Conservation (phyloP, 225 moss, liverwort and hornwort genomes). For the Pseudisothecium myosuroides region DNA sequence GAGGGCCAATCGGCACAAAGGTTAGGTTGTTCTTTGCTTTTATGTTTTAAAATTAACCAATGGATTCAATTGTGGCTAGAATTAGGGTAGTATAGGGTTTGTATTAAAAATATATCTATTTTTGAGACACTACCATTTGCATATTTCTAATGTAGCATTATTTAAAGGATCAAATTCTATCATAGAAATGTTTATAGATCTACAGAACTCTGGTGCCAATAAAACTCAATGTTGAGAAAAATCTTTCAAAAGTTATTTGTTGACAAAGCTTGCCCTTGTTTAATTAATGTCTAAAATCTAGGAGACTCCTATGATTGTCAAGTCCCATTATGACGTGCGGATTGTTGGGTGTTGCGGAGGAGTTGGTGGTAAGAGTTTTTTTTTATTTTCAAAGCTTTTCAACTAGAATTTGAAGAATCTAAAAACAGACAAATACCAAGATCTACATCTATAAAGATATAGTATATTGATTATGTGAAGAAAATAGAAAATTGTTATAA, state of each 20-base stretch:
- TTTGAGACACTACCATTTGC: not conserved
- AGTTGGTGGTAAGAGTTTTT: constrained; percentile 37
- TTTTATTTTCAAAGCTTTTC: not conserved
- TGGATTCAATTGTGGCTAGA: not conserved
- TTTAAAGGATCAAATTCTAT: not conserved
- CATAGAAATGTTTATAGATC: not conserved
- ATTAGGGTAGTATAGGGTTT: fast-evolving
- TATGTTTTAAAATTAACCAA: not conserved
- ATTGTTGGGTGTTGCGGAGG: constrained; percentile 84
- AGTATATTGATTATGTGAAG: fast-evolving
- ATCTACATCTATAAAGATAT: not conserved
- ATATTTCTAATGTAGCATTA: not conserved
- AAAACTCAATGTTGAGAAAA: not conserved
- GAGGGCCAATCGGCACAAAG: not conserved
- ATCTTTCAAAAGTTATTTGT: too few relatives aligned
- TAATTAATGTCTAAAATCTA: not conserved
- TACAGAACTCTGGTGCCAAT: fast-evolving
- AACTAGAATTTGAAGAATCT: not conserved
- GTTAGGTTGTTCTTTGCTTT: not conserved
- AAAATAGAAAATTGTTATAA: not conserved
- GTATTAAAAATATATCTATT: not conserved
- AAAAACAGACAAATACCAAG: not conserved
- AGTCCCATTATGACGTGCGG: constrained; percentile 58
- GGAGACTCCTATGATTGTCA: constrained; percentile 61
- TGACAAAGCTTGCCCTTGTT: not conserved